These are phyloP conservation scores for Monotropa hypopitys DNA, from an alignment of 179 eudicot genomes.

Conservation along the genomic window DNA sequence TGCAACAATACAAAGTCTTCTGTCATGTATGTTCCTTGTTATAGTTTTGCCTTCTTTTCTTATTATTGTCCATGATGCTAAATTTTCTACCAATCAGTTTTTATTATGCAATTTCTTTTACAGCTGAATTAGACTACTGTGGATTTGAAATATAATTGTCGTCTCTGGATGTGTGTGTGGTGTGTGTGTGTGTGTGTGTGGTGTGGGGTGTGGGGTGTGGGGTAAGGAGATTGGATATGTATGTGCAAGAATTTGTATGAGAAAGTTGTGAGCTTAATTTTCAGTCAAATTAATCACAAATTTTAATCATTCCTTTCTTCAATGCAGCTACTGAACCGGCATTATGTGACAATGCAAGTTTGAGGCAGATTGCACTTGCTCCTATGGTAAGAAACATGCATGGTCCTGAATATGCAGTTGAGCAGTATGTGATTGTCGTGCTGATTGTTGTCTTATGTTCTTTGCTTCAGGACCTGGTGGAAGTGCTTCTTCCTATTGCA, in stretches of 20 bases:
- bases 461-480: slow-evolving; percentile 52
- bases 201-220: not conserved
- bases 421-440: not conserved
- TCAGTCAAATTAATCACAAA: not conserved
- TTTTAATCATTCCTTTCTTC: not conserved
- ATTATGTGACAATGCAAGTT: slow-evolving; percentile 60
- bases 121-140: not conserved
- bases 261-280: not conserved
- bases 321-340: slow-evolving; percentile 62
- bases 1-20: slow-evolving; percentile 62
- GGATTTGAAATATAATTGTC: not conserved
- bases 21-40: slow-evolving; percentile 42
- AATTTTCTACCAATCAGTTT: not conserved
- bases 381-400: slow-evolving; percentile 40
- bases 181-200: not conserved
- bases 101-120: not conserved
- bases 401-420: not conserved
- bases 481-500: slow-evolving; percentile 77
- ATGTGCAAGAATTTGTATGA: not conserved
- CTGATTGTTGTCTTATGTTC: slow-evolving; percentile 1
- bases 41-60: not conserved
- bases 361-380: slow-evolving; percentile 65
- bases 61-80: not conserved
- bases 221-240: no score
- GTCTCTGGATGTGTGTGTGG: not conserved